These are phyloP conservation scores for Penicillium nucicola DNA, from an alignment of 495 filamentous ascomycete species.

Conservation along the genomic window DNA sequence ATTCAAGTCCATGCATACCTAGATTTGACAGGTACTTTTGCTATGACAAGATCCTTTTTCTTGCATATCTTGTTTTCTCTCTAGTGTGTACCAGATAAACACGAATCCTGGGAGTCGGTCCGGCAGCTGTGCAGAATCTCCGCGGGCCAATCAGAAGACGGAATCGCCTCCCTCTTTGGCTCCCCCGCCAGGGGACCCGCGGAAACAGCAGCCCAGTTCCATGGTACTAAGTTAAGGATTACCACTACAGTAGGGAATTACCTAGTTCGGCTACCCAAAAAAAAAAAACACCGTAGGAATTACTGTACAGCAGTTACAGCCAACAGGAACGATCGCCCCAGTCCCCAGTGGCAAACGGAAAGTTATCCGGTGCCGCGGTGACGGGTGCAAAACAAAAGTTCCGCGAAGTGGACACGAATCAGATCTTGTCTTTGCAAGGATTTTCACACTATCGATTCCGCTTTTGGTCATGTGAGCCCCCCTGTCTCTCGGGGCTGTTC, in stretches of 20 bases:
- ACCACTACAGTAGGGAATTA: too few species aligned
- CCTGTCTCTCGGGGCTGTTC: not conserved
- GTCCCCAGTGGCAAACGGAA: slow-evolving; percentile 30
- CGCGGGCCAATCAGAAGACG: slow-evolving; percentile 11
- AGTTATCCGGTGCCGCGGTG: slow-evolving; percentile 40
- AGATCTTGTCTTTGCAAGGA: slow-evolving; percentile 16
- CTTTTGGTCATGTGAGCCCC: slow-evolving; percentile 34
- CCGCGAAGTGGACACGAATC: slow-evolving; percentile 14
- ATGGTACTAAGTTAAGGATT: slow-evolving; percentile 9
- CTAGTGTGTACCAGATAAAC: not conserved
- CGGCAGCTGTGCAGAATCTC: slow-evolving; percentile 7
- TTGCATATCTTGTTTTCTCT: not conserved
- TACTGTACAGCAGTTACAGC: slow-evolving; percentile 8
- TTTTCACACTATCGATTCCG: slow-evolving; percentile 27
- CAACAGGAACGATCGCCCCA: slow-evolving; percentile 20
- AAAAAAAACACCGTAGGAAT: too few species aligned
- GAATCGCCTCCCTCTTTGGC: not conserved
- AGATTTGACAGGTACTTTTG: not conserved
- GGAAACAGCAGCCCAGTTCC: slow-evolving; percentile 6
- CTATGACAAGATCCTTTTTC: not conserved
- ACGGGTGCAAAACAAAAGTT: slow-evolving; percentile 29
- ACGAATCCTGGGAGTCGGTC: not conserved
- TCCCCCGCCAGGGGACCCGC: slow-evolving; percentile 10
- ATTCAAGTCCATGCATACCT: not conserved
- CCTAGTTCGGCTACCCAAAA: too few species aligned